Evolutionary conservation across 148 eudicot species (phyloP), one percentile per base, ranked within the genome.

Genomic region (Amaranthus cruentus): DNA sequence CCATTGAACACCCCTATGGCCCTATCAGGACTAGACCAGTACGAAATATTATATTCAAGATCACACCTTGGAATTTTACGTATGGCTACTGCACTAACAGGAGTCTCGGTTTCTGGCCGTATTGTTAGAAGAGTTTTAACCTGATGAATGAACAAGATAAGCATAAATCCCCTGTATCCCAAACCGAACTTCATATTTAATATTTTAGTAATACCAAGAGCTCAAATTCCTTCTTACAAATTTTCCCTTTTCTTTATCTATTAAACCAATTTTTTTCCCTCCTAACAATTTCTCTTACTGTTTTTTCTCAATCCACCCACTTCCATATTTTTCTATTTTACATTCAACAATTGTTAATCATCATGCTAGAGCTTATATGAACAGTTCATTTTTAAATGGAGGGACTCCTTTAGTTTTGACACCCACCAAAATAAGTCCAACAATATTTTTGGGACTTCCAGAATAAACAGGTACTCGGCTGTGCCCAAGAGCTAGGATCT

Each of bases 391-490:
- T 28, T 28, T 28, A 0, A 28, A 28, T 28, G 38, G 38, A 28
- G 38, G 38, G 38, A 49, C 43, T 47, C 5, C 18, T 43, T 49
- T 28, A 28, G 10, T 59, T 71, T 55, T 55, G 73, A 55, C 75
- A 78, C 87, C 66, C 79, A 94, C 98, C 90, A 94, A 79, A 69
- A 94, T 82, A 78, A 94, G 98, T 74, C 98, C 98, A 86, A 94
- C 91, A n/a, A 94, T 76, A 83, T 91, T 94, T 73, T 79, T 94
- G n/a, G 93, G 96, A 78, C 86, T 91, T 63, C 98, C 98, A 70
- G 96, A 91, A 75, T 91, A 94, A 53, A 94, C 98, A 75, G 98
- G 98, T 77, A 94, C 97, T 76, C 98, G 86, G 78, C 98, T 94
- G 70, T 94, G 98, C 70, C 98, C 98, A 65, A 97, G 91, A 68